A percentile compares a stretch with the other conserved stretches of the same genome.
These are phyloP conservation scores for Chlorella sp. DNA, from an alignment of 139 green algal genomes.

Conservation along the genomic window DNA sequence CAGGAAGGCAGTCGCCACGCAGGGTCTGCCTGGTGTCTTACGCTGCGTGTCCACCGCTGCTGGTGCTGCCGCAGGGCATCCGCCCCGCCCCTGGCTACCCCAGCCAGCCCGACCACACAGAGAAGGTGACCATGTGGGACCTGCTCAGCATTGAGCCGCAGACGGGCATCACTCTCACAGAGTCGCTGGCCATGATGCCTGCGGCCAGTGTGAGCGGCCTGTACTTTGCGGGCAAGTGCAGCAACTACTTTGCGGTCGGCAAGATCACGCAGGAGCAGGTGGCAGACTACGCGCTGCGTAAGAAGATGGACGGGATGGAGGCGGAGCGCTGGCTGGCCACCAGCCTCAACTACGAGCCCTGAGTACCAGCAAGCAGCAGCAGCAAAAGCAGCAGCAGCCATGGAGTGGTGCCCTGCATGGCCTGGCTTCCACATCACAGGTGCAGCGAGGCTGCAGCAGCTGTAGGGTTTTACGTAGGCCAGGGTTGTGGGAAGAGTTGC, in stretches of 20 bases:
- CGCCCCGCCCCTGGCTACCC: slow-evolving; percentile 94
- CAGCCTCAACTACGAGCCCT: slow-evolving; percentile 91
- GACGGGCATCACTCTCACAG: slow-evolving; percentile 85
- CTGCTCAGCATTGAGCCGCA: slow-evolving; percentile 75
- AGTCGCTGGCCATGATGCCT: slow-evolving; percentile 94
- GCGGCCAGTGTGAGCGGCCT: slow-evolving; percentile 88
- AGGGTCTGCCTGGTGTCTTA: too few relatives aligned
- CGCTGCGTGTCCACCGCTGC: too few relatives aligned
- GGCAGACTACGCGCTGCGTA: slow-evolving; percentile 82
- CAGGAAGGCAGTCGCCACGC: too few relatives aligned
- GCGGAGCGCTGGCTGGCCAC: slow-evolving; percentile 81
- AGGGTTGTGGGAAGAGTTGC: too few relatives aligned
- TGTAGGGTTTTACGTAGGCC: too few relatives aligned
- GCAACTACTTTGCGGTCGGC: slow-evolving; percentile 95
- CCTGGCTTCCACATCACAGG: too few relatives aligned
- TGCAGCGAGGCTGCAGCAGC: too few relatives aligned
- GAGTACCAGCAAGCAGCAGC: too few relatives aligned
- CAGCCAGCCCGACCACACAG: slow-evolving; percentile 96
- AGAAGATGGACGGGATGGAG: slow-evolving; percentile 77
- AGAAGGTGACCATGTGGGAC: slow-evolving; percentile 96
- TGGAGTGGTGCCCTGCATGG: too few relatives aligned
- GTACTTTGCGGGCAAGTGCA: slow-evolving; percentile 81
- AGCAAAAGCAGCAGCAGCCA: too few relatives aligned
- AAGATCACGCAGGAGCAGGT: slow-evolving; percentile 95
- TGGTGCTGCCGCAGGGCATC: slow-evolving; percentile 93